Percentiles rank a stretch among this genome's conserved stretches.
These are phyloP conservation scores for Lomentospora prolificans DNA, from an alignment of 2,329 filamentous ascomycete species.

Conservation along the genomic window DNA sequence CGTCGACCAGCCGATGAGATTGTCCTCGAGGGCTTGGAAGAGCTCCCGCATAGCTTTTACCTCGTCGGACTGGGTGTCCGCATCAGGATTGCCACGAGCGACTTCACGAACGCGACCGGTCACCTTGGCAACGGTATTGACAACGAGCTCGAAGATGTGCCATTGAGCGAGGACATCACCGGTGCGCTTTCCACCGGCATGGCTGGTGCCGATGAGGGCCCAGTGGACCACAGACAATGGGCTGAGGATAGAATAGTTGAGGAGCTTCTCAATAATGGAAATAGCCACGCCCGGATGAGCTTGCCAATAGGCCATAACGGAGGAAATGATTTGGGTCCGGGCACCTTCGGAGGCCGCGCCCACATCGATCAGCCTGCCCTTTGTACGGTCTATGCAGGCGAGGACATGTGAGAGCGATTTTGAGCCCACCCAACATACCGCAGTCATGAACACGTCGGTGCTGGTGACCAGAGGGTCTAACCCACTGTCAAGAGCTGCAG, in stretches of 20 bases:
- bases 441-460: conserved; percentile 87
- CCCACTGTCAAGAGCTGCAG: conserved; percentile 60
- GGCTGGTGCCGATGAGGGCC: conserved; percentile 56
- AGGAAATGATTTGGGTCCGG: conserved; percentile 77
- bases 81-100: conserved; percentile 45
- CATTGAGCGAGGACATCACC: conserved; percentile 61
- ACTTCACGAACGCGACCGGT: conserved; percentile 78
- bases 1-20: conserved; percentile 59
- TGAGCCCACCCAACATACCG: conserved; percentile 85
- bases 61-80: conserved; percentile 47
- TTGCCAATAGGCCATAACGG: conserved; percentile 87
- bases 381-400: conserved; percentile 90
- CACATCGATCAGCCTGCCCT: conserved; percentile 74
- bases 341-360: conserved; percentile 66
- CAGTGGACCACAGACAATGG: conserved; percentile 81
- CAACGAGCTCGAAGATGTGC: conserved; percentile 83
- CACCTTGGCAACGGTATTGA: conserved; percentile 82
- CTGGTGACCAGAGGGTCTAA: conserved; percentile 76
- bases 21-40: conserved; percentile 72
- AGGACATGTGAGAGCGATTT: conserved; percentile 95
- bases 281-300: conserved; percentile 87
- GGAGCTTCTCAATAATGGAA: conserved; percentile 87
- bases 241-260: conserved; percentile 92
- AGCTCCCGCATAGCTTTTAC: conserved; percentile 66
- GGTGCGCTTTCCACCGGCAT: conserved; percentile 41